Percentiles rank a stretch among this genome's conserved stretches.
Conservation (phyloP, 2,329 filamentous ascomycete genomes). For the Clarireedia paspali region DNA sequence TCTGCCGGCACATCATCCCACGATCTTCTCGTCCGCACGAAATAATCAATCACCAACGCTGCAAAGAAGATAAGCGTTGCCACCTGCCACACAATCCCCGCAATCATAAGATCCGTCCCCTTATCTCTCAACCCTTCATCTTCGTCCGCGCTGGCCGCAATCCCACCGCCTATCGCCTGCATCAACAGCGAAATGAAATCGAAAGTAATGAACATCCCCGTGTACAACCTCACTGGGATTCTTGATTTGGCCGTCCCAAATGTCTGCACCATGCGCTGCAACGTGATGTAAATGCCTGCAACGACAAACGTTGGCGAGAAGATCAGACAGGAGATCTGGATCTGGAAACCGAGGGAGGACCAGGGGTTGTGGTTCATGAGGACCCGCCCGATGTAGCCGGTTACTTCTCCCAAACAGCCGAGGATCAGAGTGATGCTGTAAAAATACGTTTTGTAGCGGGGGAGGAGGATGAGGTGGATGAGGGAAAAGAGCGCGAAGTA, state of each 20-base stretch:
- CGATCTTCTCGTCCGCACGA: conserved; percentile 28
- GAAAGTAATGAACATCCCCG: conserved; percentile 49
- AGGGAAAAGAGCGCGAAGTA: conserved; percentile 39
- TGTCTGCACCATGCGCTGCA: conserved; percentile 27
- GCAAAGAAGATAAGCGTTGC: conserved; percentile 33
- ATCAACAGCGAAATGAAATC: conserved; percentile 50
- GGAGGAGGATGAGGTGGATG: conserved; percentile 35
- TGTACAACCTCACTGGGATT: conserved; percentile 37
- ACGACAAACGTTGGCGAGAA: conserved; percentile 43
- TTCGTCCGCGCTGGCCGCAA: conserved; percentile 32
- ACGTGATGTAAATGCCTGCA: conserved; percentile 53
- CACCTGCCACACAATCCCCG: conserved; percentile 34
- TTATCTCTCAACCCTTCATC: conserved; percentile 7
- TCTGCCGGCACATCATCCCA: conserved; percentile 13
- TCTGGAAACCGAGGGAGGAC: conserved; percentile 35
- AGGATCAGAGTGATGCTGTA: conserved; percentile 37
- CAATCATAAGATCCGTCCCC: conserved; percentile 31
- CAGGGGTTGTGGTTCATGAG: conserved; percentile 45
- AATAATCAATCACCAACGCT: conserved; percentile 41
- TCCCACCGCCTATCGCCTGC: conserved; percentile 49
- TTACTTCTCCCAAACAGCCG: conserved; percentile 45
- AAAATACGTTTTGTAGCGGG: conserved; percentile 45
- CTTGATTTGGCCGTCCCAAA: conserved; percentile 14
- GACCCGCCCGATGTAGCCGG: conserved; percentile 49
- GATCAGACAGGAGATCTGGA: conserved; percentile 37